Conservation (phyloP, 2,329 filamentous ascomycete genomes). For the Periconia digitata region DNA sequence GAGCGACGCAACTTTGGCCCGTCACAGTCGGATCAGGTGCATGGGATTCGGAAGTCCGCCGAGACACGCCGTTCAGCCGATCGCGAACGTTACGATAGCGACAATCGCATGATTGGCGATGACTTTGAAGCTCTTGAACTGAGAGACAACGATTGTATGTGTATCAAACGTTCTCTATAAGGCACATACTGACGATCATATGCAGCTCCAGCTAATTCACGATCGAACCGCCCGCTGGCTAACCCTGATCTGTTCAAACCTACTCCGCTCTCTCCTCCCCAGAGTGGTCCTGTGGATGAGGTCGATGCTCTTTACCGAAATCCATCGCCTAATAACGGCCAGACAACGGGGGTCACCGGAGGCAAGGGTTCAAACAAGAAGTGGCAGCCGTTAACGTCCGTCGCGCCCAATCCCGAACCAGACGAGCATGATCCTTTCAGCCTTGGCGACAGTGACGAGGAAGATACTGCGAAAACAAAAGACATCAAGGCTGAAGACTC, state of each 20-base stretch:
- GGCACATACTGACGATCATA: constrained; percentile 1
- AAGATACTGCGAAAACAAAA: constrained; percentile 70
- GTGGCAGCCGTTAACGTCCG: constrained; percentile 89
- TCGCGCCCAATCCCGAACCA: constrained; percentile 80
- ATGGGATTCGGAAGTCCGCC: constrained; percentile 44
- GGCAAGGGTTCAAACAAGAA: constrained; percentile 73
- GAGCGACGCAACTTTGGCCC: constrained; percentile 43
- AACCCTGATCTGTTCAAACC: constrained; percentile 83
- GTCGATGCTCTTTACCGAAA: constrained; percentile 72
- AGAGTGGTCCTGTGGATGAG: constrained; percentile 71
- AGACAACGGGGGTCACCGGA: constrained; percentile 18
- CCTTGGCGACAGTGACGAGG: constrained; percentile 91
- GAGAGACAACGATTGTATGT: constrained; percentile 60
- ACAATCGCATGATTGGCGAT: constrained; percentile 85
- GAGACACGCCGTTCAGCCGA: constrained; percentile 71
- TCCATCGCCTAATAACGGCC: constrained; percentile 37
- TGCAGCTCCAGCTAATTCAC: constrained; percentile 52
- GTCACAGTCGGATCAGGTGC: constrained; percentile 43
- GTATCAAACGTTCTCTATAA: background rate
- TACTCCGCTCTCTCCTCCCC: constrained; percentile 54
- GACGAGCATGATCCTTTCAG: constrained; percentile 94
- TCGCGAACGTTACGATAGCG: constrained; percentile 90
- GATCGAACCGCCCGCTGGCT: constrained; percentile 65
- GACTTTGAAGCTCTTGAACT: constrained; percentile 75
- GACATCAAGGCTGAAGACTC: constrained; percentile 58